Evolutionary conservation across 1,284 basidiomycete species (phyloP), one percentile per base, ranked within the genome.

Genomic region (Irpex rosettiformis): DNA sequence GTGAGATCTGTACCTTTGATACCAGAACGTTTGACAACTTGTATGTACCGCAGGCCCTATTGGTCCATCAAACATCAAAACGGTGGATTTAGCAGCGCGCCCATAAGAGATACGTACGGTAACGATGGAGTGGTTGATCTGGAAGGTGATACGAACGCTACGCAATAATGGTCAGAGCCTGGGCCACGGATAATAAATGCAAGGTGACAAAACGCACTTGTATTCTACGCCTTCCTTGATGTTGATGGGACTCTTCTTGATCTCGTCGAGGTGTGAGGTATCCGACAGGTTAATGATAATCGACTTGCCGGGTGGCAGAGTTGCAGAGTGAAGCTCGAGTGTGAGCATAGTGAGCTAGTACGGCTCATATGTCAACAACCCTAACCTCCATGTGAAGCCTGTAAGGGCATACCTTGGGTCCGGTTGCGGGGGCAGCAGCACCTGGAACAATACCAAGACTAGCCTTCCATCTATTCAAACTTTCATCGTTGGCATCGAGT

Each of bases 171-270:
- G 33, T 27, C 21, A 57, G 30, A 54, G 25, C 13, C 49, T 52
- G 22, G 5, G 47, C n/a, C 8, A 6, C 28, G 25, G 43, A 61
- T 29, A 49, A 59, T 13, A 58, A 51, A 28, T 27, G 53, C 16
- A 47, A 29, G 10, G 24, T n/a, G 33, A 37, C 5, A 40, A 18
- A 21, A 70, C 72, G 58, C 66, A 91, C 88, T 86, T 89, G 77
- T 92, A 93, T 65, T 91, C 86, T 11, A 93, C 83, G 56, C 89
- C 91, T 72, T 96, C 93, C 70, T 93, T 94, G 73, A 93, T 92
- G 48, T 72, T 72, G 62, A 94, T 79, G 8, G 92, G 89, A 58
- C 85, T 81, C 72, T 87, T 85, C 79, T 86, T 89, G 58, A 77
- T 75, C 8, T 80, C 73, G 1, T 77, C 80, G 5, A 89, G 64